Percentiles rank a stretch among this genome's conserved stretches.
Evolutionary conservation across 257 asterid species (phyloP).

Genomic region (Knoxia roxburghii): DNA sequence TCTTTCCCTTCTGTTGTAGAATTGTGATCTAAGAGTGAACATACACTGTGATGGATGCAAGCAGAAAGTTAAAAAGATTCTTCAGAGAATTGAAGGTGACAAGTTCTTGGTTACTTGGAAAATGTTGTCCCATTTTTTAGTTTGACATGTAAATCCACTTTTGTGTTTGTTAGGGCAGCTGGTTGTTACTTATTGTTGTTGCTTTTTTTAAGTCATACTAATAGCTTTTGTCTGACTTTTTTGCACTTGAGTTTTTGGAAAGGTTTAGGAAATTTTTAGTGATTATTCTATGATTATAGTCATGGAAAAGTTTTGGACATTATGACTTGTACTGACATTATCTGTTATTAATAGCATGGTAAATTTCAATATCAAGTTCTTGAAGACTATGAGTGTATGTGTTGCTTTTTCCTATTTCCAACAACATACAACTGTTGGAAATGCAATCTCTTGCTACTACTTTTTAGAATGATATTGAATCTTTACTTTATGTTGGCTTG

Average conservation of each 20-base stretch:
- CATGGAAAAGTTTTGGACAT: constrained; percentile 14
- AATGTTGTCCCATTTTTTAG: not conserved
- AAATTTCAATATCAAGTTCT: not conserved
- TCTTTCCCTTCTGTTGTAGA: constrained; percentile 28
- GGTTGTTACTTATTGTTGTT: not conserved
- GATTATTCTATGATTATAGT: not conserved
- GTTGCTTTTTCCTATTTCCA: constrained; percentile 4
- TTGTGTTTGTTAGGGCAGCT: not conserved
- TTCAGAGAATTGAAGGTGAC: constrained; percentile 77
- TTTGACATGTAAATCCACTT: not conserved
- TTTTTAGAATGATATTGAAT: not conserved
- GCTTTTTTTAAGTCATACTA: too few relatives aligned
- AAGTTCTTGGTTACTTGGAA: not conserved
- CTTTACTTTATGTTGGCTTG: not conserved
- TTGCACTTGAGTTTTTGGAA: not conserved
- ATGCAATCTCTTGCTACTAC: not conserved
- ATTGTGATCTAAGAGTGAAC: constrained; percentile 77
- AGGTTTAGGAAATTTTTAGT: not conserved
- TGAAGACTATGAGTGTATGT: not conserved
- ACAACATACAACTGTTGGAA: not conserved
- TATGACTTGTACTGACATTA: not conserved
- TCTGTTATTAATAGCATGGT: constrained; percentile 10
- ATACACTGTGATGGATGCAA: constrained; percentile 91
- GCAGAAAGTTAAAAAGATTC: constrained; percentile 82
- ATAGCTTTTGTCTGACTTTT: not conserved